Conservation (phyloP, 306 rosid genomes). For the Cajanus cajan region DNA sequence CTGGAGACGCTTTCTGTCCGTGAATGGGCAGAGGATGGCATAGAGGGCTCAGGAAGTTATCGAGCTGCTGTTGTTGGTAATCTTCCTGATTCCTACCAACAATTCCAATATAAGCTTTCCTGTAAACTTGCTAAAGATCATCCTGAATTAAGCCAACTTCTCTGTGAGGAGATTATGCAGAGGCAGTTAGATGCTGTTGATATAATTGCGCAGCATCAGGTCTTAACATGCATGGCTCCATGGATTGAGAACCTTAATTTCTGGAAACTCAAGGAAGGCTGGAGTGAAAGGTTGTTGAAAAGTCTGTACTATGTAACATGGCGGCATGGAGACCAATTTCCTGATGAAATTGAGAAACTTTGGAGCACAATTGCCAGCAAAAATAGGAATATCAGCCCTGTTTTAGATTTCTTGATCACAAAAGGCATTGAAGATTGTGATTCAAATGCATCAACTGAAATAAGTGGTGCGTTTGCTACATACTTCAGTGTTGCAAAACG, state of each 20-base stretch:
- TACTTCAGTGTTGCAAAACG: constrained; percentile 98
- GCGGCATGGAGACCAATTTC: constrained; percentile 98
- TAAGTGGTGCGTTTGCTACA: constrained; percentile 98
- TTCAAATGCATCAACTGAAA: constrained; percentile 98
- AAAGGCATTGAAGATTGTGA: constrained; percentile 99
- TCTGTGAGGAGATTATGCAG: constrained; percentile 99
- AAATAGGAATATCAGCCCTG: constrained; percentile 95
- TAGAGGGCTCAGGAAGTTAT: constrained; percentile 93
- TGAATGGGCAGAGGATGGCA: constrained; percentile 98
- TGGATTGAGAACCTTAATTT: constrained; percentile 99
- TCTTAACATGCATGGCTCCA: constrained; percentile 99
- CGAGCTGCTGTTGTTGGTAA: constrained; percentile 99
- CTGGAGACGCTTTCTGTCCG: constrained; percentile 98
- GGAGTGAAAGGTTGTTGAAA: constrained; percentile 95
- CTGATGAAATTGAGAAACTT: constrained; percentile 98
- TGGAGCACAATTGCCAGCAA: constrained; percentile 99
- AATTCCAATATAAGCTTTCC: constrained; percentile 97
- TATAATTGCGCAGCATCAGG: constrained; percentile 99
- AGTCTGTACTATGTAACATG: constrained; percentile 96
- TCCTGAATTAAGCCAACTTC: constrained; percentile 97
- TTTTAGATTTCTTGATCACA: constrained; percentile 94
- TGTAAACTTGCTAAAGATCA: constrained; percentile 99
- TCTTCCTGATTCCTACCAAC: constrained; percentile 99
- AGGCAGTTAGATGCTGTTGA: constrained; percentile 99
- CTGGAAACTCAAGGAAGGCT: constrained; percentile 97